These are phyloP conservation scores for Cordyceps tenuipes DNA, from an alignment of 2,329 filamentous ascomycete species.

Conservation along the genomic window DNA sequence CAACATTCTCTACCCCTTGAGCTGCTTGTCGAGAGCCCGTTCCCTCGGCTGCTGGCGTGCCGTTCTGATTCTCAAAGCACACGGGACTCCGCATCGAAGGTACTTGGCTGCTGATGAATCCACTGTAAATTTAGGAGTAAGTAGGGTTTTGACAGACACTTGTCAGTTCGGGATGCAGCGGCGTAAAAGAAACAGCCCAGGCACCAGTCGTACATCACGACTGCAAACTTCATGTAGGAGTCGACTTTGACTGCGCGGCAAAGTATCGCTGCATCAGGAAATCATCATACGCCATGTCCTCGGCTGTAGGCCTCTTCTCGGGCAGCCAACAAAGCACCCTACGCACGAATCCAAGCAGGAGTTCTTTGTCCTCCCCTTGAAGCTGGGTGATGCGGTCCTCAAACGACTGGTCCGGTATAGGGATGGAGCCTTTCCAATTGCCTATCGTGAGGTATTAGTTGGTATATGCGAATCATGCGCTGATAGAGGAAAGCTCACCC, in stretches of 20 bases:
- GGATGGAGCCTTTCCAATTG: slow-evolving; percentile 19
- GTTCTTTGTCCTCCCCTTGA: slow-evolving; percentile 16
- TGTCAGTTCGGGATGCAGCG: no score
- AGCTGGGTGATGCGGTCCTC: slow-evolving; percentile 16
- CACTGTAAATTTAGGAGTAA: no score
- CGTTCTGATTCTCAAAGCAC: no score
- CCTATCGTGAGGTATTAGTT: slow-evolving; percentile 12
- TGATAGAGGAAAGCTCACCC: neutral
- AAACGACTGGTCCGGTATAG: slow-evolving; percentile 19
- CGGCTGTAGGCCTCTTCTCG: slow-evolving; percentile 18
- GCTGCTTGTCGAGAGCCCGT: no score
- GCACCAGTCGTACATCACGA: no score
- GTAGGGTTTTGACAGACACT: no score
- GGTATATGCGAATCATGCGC: neutral
- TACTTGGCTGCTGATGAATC: no score
- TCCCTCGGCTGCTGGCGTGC: no score
- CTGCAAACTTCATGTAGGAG: neutral
- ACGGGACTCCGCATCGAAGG: no score
- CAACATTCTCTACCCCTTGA: no score
- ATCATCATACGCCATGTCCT: slow-evolving; percentile 16
- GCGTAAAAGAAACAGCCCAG: no score
- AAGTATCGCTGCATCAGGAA: slow-evolving; percentile 8
- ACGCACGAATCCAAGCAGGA: slow-evolving; percentile 16
- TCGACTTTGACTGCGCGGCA: neutral
- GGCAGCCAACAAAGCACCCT: slow-evolving; percentile 19